phyloP scores from a whole-genome alignment of 805 yeast species.

The Candida sithepensis region DNA sequence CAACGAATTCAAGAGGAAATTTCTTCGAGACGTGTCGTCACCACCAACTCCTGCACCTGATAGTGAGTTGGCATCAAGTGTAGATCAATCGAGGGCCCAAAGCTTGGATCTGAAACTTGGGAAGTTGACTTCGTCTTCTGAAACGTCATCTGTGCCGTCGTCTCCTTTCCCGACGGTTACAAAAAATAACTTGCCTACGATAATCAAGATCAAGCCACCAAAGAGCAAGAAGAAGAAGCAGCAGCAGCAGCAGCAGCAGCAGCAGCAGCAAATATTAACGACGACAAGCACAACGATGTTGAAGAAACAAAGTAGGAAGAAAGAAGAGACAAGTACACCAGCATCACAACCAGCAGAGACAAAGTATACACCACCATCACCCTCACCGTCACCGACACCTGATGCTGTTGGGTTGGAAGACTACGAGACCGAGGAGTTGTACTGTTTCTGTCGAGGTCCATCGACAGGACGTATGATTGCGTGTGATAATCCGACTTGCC shows the following conservation, averaged over 20 bases:
- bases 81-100: background rate
- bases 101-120: background rate
- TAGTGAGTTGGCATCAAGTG: background rate
- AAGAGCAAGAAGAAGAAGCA: background rate
- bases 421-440: conserved; percentile 23
- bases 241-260: no score
- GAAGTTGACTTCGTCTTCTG: background rate
- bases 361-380: background rate
- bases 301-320: background rate
- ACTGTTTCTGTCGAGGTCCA: conserved; percentile 51
- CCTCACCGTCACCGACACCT: background rate
- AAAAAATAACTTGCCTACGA: no score
- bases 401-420: conserved; percentile 1
- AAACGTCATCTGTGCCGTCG: background rate
- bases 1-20: conserved; percentile 20
- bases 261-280: no score
- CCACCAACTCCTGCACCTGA: background rate
- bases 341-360: background rate
- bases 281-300: no score
- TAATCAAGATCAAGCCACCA: background rate
- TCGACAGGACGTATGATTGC: conserved; percentile 90
- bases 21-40: conserved; percentile 3
- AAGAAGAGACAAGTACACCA: background rate
- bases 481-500: conserved; percentile 87
- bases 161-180: background rate